Evolutionary conservation across 2,329 filamentous ascomycete genomes (phyloP), one percentile per base, ranked within the genome.

Genomic region (Mycosphaerella sp.): DNA sequence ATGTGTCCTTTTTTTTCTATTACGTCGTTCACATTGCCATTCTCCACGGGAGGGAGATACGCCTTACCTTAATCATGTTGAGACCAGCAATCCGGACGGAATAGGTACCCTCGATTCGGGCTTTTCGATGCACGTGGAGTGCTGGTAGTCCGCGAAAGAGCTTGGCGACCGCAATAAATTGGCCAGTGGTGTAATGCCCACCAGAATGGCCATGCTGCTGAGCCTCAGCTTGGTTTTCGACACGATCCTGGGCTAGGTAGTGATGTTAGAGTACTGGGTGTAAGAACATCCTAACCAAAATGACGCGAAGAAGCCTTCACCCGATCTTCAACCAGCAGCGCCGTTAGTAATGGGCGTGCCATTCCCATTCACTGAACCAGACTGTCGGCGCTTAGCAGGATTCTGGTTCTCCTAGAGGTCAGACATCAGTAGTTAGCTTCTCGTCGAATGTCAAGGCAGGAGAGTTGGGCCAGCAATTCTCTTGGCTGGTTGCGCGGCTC

Each of bases 321-420:
- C 27, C 27, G 25, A 30, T 16, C 13, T 36, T 58, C 54, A 58
- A 35, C 53, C 58, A 32, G 58, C 50, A 34, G 51, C 41, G 30
- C 51, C 58, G 28, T 60, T 57, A 27, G 50, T 37, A 12, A 48
- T 55, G 30, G 54, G 46, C 14, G 50, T 50, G 35, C 57, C 58
- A 32, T 59, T 58, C 41, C 45, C 53, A 41, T 50, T 50, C 27
- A 49, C 53, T 45, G 52, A 37, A 28, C 51, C 60, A 51, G 60
- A 62, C 53, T 63, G 63, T 35, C 59, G 59, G 59, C 64, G 64
- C 63, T 66, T 66, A 63, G 63, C 60, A 43, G 63, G 60, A 44
- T 64, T 59, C 30, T 61, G 54, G 56, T 63, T 64, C 39, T 61
- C 59, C 63, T 66, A 53, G 28, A 18, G 16, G 12, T 43, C 28